Conservation (phyloP, 257 asterid genomes). For the Salvia hispanica region DNA sequence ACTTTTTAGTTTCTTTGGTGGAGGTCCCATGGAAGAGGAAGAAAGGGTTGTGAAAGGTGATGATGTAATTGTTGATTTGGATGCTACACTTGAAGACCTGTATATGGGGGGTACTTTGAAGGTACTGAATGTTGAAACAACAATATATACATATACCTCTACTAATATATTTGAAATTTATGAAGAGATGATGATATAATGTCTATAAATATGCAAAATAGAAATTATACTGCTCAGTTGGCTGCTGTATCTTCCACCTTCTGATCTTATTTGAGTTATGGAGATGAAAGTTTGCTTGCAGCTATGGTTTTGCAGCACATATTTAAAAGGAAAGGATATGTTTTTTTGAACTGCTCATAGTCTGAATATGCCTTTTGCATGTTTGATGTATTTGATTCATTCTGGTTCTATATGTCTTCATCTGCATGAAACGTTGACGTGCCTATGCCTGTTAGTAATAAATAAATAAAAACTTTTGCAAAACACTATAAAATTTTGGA, state of each 20-base stretch:
- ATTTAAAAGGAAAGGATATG: neutral
- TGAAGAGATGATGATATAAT: neutral
- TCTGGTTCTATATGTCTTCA: neutral
- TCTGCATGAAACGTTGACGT: conserved; percentile 12
- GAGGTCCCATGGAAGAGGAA: conserved; percentile 92
- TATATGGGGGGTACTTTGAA: conserved; percentile 93
- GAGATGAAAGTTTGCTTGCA: neutral
- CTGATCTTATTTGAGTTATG: neutral
- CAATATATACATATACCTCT: neutral
- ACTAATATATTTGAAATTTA: neutral
- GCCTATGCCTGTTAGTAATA: neutral
- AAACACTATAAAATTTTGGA: neutral
- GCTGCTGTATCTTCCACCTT: neutral
- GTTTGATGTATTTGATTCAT: neutral
- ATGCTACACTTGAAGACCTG: conserved; percentile 91
- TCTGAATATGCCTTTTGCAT: neutral
- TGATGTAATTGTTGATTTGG: conserved; percentile 89
- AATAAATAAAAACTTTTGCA: neutral
- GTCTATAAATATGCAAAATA: conserved; percentile 1
- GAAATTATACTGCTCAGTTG: neutral
- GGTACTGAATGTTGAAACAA: conserved; percentile 46
- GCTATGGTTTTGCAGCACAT: neutral
- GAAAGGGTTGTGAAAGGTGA: conserved; percentile 89
- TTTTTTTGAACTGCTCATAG: neutral
- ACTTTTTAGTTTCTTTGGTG: conserved; percentile 75